Conservation (phyloP, 495 filamentous ascomycete genomes). For the Penicillium riverlandense region DNA sequence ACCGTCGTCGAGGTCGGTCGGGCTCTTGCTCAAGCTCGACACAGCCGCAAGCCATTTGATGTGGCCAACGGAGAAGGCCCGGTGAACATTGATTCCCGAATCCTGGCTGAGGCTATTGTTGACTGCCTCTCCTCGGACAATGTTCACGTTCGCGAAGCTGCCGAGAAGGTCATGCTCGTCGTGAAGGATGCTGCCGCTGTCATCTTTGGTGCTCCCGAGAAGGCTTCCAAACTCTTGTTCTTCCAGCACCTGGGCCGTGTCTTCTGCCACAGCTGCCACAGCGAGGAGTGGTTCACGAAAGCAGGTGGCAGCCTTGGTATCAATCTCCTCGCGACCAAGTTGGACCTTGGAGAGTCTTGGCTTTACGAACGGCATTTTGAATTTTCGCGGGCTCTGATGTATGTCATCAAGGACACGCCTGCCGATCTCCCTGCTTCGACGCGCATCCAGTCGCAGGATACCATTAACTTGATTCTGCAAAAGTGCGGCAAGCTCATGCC, state of each 20-base stretch:
- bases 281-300: constrained; percentile 97
- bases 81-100: constrained; percentile 72
- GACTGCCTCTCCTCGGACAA: constrained; percentile 83
- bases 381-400: constrained; percentile 78
- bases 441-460: constrained; percentile 69
- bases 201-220: constrained; percentile 69
- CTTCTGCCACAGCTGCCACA: constrained; percentile 91
- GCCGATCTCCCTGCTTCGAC: constrained; percentile 84
- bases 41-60: constrained; percentile 66
- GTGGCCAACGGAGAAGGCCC: constrained; percentile 80
- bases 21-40: constrained; percentile 67
- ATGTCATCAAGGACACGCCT: constrained; percentile 97
- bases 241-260: constrained; percentile 72
- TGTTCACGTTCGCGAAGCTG: constrained; percentile 71
- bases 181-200: constrained; percentile 70
- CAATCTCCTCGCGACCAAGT: constrained; percentile 66
- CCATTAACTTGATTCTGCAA: constrained; percentile 67
- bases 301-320: constrained; percentile 87
- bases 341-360: constrained; percentile 81
- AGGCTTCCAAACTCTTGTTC: constrained; percentile 66
- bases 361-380: constrained; percentile 72
- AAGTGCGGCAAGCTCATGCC: constrained; percentile 66
- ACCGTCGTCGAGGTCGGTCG: constrained; percentile 84
- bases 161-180: constrained; percentile 65
- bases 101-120: constrained; percentile 81